phyloP scores from a whole-genome alignment of 805 yeast species.

The Myxozyma kluyveri region DNA sequence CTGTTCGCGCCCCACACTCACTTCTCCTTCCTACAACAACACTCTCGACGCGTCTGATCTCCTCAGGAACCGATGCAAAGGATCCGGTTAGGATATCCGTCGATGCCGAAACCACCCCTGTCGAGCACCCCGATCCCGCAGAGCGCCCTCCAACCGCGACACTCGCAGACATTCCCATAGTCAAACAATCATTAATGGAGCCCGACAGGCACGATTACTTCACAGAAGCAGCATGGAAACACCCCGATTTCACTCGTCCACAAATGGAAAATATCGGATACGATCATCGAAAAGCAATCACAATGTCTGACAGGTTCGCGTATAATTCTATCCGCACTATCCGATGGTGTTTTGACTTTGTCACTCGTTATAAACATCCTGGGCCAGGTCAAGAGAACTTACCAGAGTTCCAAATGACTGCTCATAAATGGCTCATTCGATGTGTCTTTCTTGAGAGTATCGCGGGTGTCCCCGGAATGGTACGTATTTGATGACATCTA shows the following conservation, averaged over 20 bases:
- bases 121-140: conserved; percentile 2
- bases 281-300: conserved; percentile 53
- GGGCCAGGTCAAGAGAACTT: conserved; percentile 38
- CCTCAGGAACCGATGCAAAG: too few species aligned
- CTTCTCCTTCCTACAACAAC: too few species aligned
- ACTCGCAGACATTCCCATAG: neutral
- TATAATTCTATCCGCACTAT: conserved; percentile 45
- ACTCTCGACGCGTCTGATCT: too few species aligned
- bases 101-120: conserved; percentile 1
- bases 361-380: conserved; percentile 65
- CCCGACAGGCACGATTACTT: conserved; percentile 26
- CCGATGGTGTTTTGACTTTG: conserved; percentile 55
- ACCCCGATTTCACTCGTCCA: conserved; percentile 42
- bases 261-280: conserved; percentile 46
- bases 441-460: conserved; percentile 64
- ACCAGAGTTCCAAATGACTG: conserved; percentile 52
- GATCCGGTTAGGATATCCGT: conserved; percentile 3
- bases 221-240: conserved; percentile 40
- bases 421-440: conserved; percentile 58
- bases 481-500: neutral
- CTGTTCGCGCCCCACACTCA: too few species aligned
- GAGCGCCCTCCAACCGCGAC: neutral
- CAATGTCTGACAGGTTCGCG: conserved; percentile 54
- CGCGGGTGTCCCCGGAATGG: conserved; percentile 78
- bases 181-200: conserved; percentile 12